Evolutionary conservation across 306 rosid species (phyloP).

Genomic region (Myrica gale): DNA sequence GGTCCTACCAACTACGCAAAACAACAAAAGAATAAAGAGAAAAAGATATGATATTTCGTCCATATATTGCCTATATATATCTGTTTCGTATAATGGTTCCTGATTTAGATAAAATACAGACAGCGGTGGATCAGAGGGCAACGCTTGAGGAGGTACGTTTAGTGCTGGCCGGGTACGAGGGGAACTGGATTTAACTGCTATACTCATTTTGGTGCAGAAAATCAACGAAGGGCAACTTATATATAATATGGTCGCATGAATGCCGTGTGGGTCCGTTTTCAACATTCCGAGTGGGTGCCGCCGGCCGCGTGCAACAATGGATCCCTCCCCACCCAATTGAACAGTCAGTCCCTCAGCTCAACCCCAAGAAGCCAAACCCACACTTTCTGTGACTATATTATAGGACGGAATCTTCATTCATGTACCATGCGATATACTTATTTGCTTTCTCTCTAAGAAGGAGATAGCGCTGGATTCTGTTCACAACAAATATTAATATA

Average conservation of each 20-base stretch:
- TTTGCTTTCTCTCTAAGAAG: too few species aligned
- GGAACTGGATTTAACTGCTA: conserved; percentile 57
- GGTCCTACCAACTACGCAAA: conserved; percentile 30
- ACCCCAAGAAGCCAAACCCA: conserved; percentile 17
- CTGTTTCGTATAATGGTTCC: not conserved
- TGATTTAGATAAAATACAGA: conserved; percentile 8
- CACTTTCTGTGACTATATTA: not conserved
- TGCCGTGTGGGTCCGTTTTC: conserved; percentile 40
- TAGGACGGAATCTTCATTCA: too few species aligned
- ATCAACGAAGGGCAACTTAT: conserved; percentile 2
- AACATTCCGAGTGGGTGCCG: conserved; percentile 29
- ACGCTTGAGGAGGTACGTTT: not conserved
- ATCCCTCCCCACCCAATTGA: conserved; percentile 37
- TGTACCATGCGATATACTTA: too few species aligned
- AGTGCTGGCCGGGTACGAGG: conserved; percentile 47
- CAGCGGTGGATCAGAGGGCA: conserved; percentile 2
- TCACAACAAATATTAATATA: too few species aligned
- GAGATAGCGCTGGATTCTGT: too few species aligned
- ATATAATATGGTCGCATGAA: not conserved
- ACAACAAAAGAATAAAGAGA: conserved; percentile 22
- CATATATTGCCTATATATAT: not conserved
- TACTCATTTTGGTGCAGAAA: conserved; percentile 28
- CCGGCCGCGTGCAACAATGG: conserved; percentile 19
- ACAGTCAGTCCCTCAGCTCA: conserved; percentile 37
- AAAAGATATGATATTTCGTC: not conserved